Conservation (phyloP, 2,329 filamentous ascomycete species). For the Xylaria sp. region DNA sequence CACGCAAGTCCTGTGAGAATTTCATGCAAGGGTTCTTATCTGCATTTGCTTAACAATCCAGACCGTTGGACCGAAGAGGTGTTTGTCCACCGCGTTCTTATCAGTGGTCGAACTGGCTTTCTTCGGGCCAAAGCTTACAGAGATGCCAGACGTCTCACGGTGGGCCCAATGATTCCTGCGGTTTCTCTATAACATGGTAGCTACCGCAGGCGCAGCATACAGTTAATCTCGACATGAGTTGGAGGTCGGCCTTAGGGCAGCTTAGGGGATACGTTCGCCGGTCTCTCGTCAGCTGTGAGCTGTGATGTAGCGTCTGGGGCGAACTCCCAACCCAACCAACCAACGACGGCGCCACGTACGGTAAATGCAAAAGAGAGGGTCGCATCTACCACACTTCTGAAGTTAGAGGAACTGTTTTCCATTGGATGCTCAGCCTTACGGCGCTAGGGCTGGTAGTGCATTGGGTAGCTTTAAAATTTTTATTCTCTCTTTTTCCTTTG, state of each 20-base stretch:
- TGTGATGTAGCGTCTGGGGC: slow-evolving; percentile 22
- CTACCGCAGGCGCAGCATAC: no score
- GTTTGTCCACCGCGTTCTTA: slow-evolving; percentile 1
- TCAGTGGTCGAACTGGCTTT: not conserved
- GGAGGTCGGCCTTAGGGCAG: no score
- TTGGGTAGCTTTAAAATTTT: not conserved
- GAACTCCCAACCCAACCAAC: slow-evolving; percentile 7
- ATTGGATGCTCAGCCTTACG: slow-evolving; percentile 26
- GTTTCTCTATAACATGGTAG: no score
- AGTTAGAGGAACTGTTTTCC: not conserved
- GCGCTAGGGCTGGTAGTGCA: not conserved
- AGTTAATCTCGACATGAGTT: no score
- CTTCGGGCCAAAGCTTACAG: not conserved
- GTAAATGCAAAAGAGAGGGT: slow-evolving; percentile 20
- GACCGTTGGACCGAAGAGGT: slow-evolving; percentile 5
- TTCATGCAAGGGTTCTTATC: not conserved
- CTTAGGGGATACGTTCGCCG: slow-evolving; percentile 4
- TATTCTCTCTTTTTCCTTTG: no score
- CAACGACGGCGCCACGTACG: slow-evolving; percentile 20
- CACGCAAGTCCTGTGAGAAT: not conserved
- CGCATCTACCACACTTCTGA: slow-evolving; percentile 21
- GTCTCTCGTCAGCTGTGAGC: slow-evolving; percentile 20
- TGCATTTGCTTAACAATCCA: slow-evolving; percentile 15
- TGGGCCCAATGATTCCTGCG: slow-evolving; percentile 1
- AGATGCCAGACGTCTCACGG: not conserved